Base-by-base conservation (phyloP, 345 rosid species). In the Melastoma malabathricum region DNA sequence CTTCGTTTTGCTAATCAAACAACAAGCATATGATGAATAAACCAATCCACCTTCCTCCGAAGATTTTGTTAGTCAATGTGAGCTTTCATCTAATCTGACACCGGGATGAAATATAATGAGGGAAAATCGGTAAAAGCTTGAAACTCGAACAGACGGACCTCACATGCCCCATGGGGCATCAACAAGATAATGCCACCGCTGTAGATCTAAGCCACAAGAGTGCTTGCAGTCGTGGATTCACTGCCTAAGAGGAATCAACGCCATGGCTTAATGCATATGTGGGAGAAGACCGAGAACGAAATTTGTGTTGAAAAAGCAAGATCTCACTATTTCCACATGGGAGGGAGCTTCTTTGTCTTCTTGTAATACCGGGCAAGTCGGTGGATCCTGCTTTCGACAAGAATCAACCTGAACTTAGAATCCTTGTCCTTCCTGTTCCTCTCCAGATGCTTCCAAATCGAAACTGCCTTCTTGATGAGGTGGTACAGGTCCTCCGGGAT, bases 381-480 rank as follows among this genome's bases (percentile, higher is more conserved):
- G 64, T 89, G 95, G 55, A 81, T 85, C 66, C 97, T 81, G 75
- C 95, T 85, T 73, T 89, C 95, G 0, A 83, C 97, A 65, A 89
- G 79, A 70, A 83, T 89, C 81, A 89, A 49, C 63, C 97, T 66
- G 48, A 89, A 89, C 57, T 85, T 83, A 63, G 97, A 89, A 46
- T 89, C 97, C 63, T 89, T 89, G 66, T 89, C 97, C 71, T 89
- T 89, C 63, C 97, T 64, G 79, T 85, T 89, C 78, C 97, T 89
- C 77, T 89, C 97, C 67, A 89, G 69, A 64, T 89, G 97, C 81
- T 89, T 89, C 56, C 95, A 69, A 57, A 89, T 83, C 22, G 97
- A 90, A 41, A 89, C 95, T 0, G 97, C 95, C 62, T 81, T 89
- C 84, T 89, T 86, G 69, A 89, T 89, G 39, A 89, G 67, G 61